Percentiles rank a stretch among this genome's conserved stretches.
These are phyloP conservation scores for Funneliformis geosporum DNA, from an alignment of 192 early-diverging fungal genomes.

Conservation along the genomic window DNA sequence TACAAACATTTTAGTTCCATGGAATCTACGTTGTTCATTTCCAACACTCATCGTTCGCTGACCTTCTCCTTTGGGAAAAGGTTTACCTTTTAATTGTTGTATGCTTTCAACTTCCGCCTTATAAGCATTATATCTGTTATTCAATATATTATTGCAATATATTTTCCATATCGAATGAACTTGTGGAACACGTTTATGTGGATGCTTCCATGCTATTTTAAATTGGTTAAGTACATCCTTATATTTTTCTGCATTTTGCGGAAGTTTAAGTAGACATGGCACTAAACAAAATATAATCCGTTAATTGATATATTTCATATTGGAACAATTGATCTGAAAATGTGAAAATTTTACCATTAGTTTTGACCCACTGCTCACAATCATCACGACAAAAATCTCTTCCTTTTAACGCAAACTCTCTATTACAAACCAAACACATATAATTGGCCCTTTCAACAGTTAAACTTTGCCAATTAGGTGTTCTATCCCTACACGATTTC, in stretches of 20 bases:
- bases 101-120: conserved; percentile 18
- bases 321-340: not conserved
- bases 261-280: conserved; percentile 20
- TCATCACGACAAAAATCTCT: conserved; percentile 8
- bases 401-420: conserved; percentile 1
- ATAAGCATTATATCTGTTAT: conserved; percentile 28
- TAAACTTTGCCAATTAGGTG: conserved; percentile 9
- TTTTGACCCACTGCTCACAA: not conserved
- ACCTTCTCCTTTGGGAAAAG: conserved; percentile 28
- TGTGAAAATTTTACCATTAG: not conserved
- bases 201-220: conserved; percentile 24
- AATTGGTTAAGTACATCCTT: conserved; percentile 29
- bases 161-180: conserved; percentile 31
- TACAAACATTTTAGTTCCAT: conserved; percentile 32
- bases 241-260: conserved; percentile 18
- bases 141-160: conserved; percentile 4
- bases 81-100: conserved; percentile 27
- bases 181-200: conserved; percentile 29
- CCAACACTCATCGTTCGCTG: conserved; percentile 27
- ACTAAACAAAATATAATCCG: not conserved
- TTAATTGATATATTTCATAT: not conserved
- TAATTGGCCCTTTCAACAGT: conserved; percentile 1
- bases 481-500: conserved; percentile 6
- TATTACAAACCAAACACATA: not conserved
- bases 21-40: conserved; percentile 38